A percentile compares a stretch with the other conserved stretches of the same genome.
Evolutionary conservation across 805 yeast species (phyloP).

Genomic region (Lachancea mirantina): DNA sequence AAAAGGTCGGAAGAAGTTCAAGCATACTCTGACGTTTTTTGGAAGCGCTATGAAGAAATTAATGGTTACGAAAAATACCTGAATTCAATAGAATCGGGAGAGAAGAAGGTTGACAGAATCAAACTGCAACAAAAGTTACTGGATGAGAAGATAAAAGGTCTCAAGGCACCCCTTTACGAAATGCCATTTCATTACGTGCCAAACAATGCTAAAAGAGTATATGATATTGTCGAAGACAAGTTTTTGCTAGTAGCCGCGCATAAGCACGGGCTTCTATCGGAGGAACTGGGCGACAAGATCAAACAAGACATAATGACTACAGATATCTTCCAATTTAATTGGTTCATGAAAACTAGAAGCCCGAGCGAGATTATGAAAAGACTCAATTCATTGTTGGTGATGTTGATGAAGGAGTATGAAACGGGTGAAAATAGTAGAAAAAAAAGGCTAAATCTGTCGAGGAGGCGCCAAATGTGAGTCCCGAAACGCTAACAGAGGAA

Average conservation of each 20-base stretch:
- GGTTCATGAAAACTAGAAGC: constrained; percentile 66
- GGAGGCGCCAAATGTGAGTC: no score
- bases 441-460: constrained; percentile 34
- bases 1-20: constrained; percentile 55
- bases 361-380: constrained; percentile 68
- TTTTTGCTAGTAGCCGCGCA: constrained; percentile 54
- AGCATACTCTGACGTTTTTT: constrained; percentile 52
- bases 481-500: no score
- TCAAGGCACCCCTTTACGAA: constrained; percentile 55
- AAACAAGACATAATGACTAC: constrained; percentile 56
- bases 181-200: constrained; percentile 68
- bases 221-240: constrained; percentile 63
- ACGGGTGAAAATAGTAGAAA: constrained; percentile 51
- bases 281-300: constrained; percentile 53
- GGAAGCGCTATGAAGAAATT: constrained; percentile 52
- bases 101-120: constrained; percentile 53
- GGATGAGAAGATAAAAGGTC: constrained; percentile 44
- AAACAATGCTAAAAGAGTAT: constrained; percentile 71
- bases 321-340: constrained; percentile 61
- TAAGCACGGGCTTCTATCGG: constrained; percentile 57
- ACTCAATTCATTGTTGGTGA: constrained; percentile 56
- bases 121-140: constrained; percentile 50
- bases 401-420: constrained; percentile 63
- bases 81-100: constrained; percentile 66
- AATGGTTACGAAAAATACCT: constrained; percentile 68